phyloP scores from a whole-genome alignment of 306 rosid genomes.

The Rubus parviflorus region DNA sequence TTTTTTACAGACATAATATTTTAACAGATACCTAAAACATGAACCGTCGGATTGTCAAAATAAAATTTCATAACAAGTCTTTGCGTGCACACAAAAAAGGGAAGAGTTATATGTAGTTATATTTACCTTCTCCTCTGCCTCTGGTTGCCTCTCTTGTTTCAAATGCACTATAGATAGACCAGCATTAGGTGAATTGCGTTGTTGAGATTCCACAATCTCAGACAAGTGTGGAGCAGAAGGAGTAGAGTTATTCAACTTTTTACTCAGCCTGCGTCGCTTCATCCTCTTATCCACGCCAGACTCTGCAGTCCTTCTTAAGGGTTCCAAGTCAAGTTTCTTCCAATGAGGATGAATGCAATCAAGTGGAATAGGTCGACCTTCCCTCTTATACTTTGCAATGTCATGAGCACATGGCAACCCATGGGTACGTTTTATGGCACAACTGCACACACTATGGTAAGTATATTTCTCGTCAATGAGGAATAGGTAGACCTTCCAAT shows the following conservation, averaged over 20 bases:
- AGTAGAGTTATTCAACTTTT: neutral
- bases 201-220: neutral
- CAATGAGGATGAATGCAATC: neutral
- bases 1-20: too few species aligned
- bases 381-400: slow-evolving; percentile 1
- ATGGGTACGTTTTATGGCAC: neutral
- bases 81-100: too few species aligned
- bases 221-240: neutral
- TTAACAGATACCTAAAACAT: too few species aligned
- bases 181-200: too few species aligned
- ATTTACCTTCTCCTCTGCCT: neutral
- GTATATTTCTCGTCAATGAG: too few species aligned
- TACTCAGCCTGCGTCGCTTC: neutral
- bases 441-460: neutral
- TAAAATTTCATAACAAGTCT: too few species aligned
- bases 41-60: too few species aligned
- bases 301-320: neutral
- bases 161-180: too few species aligned
- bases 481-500: too few species aligned
- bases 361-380: neutral
- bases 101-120: too few species aligned
- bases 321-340: neutral
- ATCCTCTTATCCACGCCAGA: neutral
- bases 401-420: slow-evolving; percentile 17
- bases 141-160: too few species aligned